These are phyloP conservation scores for Mortierella sp. DNA, from an alignment of 371 early-diverging fungal species.

Conservation along the genomic window DNA sequence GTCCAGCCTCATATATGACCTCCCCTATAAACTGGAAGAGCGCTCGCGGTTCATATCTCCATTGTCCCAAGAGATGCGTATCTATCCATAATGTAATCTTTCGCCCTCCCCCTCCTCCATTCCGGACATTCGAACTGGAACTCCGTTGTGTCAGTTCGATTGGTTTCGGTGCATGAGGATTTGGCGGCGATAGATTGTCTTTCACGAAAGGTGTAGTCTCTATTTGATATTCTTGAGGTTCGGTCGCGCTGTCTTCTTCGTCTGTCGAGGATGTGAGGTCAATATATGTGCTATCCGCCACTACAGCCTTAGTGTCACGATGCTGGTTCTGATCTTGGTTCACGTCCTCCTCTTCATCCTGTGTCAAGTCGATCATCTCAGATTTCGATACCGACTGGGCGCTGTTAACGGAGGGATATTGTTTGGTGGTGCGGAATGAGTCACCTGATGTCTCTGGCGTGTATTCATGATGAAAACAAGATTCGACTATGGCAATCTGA, in stretches of 20 bases:
- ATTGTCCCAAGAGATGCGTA: constrained; percentile 15
- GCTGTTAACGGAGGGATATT: background rate
- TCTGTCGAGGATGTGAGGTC: constrained; percentile 20
- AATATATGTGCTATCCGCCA: background rate
- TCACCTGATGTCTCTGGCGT: background rate
- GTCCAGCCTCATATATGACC: constrained; percentile 18
- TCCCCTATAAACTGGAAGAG: constrained; percentile 43
- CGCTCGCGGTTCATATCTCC: constrained; percentile 11
- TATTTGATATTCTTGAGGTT: background rate
- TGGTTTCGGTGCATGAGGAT: background rate
- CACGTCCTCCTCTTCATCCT: background rate
- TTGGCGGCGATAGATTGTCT: background rate
- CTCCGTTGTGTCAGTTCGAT: background rate
- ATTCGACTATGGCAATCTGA: constrained; percentile 30
- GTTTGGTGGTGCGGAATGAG: background rate
- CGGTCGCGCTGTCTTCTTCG: background rate
- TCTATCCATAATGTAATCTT: constrained; percentile 29
- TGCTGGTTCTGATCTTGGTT: background rate
- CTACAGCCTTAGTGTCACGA: background rate
- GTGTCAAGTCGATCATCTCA: constrained; percentile 13
- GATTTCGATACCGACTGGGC: background rate
- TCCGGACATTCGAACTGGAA: background rate
- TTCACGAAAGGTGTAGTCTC: background rate
- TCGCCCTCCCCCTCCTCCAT: constrained; percentile 2
- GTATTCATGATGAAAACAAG: constrained; percentile 27